Base-by-base conservation (phyloP, 306 rosid genomes). In the Cicer bijugum region DNA sequence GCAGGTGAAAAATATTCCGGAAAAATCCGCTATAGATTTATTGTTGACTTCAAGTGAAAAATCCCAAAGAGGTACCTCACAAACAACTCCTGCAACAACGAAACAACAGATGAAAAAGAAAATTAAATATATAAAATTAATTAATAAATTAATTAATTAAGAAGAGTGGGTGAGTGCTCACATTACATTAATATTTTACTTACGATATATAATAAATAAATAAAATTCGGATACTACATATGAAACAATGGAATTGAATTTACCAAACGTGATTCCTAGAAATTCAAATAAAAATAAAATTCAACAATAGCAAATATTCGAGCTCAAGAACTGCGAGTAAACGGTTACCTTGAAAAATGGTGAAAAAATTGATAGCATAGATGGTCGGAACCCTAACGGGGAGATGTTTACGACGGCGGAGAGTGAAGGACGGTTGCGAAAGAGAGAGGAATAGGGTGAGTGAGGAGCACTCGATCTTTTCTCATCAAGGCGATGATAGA, bases 391-490 rank as follows among this genome's bases (percentile, higher is more conserved):
- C 62, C 75, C 75, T 52, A 46, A 73, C 16, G 64, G 68, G 80
- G 53, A 15, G 45, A 70, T 12, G 5, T 76, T 51, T 52, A 69
- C 59, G 58, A 48, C 85, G 76, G 52, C 59, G 67, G 71, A 12
- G 75, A 76, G 45, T 5, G 17, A 2, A 12, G 56, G 53, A 14
- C 16, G 44, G 7, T 52, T 37, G 35, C 38, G 60, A 48, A 73
- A 35, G 68, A 80, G 35, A 48, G 67, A 10, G 51, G 59, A 48
- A 39, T 79, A n/a, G 51, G 69, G 78, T 76, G 71, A 8, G 57
- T 20, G 72, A 33, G 60, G 82, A 73, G 72, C 80, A 82, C 82
- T 67, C 75, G 80, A 82, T 77, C 59, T 60, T 77, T 67, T 20
- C 77, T 37, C 69, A 19, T 59, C 7, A 2, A 0, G 46, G 75